These are phyloP conservation scores for Cystofilobasidium capitatum DNA, from an alignment of 768 basidiomycete genomes.

Conservation along the genomic window DNA sequence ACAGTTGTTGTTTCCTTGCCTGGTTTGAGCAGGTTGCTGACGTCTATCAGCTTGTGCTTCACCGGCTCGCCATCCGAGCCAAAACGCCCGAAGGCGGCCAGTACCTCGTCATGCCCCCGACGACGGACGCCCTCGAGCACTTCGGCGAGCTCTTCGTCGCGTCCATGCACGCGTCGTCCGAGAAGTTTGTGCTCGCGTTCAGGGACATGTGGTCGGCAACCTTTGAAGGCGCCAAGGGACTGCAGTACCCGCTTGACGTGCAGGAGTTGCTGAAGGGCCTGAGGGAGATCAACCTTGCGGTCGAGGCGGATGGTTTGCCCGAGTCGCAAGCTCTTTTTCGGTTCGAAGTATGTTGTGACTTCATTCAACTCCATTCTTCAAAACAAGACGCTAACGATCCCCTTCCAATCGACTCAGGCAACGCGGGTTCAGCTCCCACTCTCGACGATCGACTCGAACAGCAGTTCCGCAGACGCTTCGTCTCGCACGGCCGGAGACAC, in stretches of 20 bases:
- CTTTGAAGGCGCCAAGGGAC: constrained; percentile 6
- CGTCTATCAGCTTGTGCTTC: constrained; percentile 18
- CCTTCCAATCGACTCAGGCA: neutral
- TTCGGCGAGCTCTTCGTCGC: constrained; percentile 7
- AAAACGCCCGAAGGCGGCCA: constrained; percentile 5
- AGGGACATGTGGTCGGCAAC: constrained; percentile 15
- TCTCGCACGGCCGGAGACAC: neutral
- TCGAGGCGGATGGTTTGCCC: neutral
- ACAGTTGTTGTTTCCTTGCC: neutral
- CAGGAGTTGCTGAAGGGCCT: constrained; percentile 18
- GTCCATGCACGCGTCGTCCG: constrained; percentile 5
- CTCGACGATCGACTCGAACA: neutral
- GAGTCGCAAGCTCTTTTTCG: neutral
- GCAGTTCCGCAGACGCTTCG: neutral
- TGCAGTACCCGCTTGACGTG: constrained; percentile 8
- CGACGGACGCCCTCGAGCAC: neutral
- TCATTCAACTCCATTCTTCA: neutral
- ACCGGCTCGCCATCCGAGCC: neutral
- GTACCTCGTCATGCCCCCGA: constrained; percentile 15
- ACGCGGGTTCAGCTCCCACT: too few species aligned
- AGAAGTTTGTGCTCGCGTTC: constrained; percentile 3
- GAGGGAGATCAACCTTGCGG: neutral
- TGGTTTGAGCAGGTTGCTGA: neutral
- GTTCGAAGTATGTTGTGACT: constrained; percentile 1
- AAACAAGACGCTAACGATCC: neutral